Conservation (phyloP, 31 red algal species). For the Bonnemaisonia californica region DNA sequence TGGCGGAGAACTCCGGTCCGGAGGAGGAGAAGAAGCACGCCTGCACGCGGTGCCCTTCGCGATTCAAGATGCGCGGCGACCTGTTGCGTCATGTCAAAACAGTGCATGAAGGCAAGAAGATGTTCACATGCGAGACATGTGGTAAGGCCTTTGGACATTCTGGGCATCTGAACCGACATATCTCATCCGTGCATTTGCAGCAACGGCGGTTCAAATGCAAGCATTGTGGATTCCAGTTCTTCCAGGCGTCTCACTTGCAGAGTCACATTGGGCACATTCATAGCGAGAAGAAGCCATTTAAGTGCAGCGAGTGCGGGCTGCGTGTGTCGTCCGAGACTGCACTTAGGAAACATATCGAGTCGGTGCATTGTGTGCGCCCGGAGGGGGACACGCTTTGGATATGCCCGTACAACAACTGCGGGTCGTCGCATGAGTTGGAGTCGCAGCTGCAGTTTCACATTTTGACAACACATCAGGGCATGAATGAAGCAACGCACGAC, state of each 20-base stretch:
- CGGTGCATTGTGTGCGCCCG: background rate
- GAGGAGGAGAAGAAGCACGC: conserved; percentile 54
- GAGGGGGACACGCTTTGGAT: background rate
- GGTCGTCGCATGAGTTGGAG: background rate
- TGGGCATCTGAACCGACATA: conserved; percentile 67
- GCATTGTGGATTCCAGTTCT: conserved; percentile 61
- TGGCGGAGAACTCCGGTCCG: conserved; percentile 1
- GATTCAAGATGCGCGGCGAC: conserved; percentile 67
- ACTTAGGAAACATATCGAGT: conserved; percentile 32
- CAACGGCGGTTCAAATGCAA: conserved; percentile 66
- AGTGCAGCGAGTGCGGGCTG: conserved; percentile 52
- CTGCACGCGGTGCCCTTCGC: conserved; percentile 40
- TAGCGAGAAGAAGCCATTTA: conserved; percentile 43
- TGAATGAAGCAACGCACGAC: background rate
- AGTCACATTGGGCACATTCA: conserved; percentile 74
- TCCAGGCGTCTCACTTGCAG: conserved; percentile 58
- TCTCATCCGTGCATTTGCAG: conserved; percentile 55
- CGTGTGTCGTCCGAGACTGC: conserved; percentile 25
- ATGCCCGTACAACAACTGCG: background rate
- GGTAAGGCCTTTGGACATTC: conserved; percentile 68
- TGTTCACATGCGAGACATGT: conserved; percentile 61
- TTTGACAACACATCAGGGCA: background rate
- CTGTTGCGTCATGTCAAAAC: conserved; percentile 66
- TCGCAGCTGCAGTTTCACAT: background rate
- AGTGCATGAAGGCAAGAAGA: conserved; percentile 68